Percentiles rank a stretch among this genome's conserved stretches.
Conservation (phyloP, 2,329 filamentous ascomycete genomes). For the Colletotrichum abscissum region DNA sequence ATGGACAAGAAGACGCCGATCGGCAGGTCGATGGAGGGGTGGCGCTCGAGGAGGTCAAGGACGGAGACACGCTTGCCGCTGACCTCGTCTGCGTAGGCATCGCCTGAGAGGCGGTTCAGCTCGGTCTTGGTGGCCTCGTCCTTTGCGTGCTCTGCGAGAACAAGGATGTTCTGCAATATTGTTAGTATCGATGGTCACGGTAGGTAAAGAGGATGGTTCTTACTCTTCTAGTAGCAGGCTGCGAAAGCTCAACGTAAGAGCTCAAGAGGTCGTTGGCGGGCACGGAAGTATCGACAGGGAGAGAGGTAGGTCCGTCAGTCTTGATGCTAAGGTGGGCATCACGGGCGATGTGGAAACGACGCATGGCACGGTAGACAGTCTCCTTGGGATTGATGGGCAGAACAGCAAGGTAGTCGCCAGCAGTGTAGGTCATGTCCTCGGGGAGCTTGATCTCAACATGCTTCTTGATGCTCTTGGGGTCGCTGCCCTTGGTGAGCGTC, state of each 20-base stretch:
- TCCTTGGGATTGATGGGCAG: conserved; percentile 76
- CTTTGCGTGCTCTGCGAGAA: conserved; percentile 37
- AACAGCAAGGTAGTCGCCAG: conserved; percentile 82
- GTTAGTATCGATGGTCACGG: conserved; percentile 33
- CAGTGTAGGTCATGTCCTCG: conserved; percentile 71
- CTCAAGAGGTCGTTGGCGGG: conserved; percentile 73
- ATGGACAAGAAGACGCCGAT: conserved; percentile 72
- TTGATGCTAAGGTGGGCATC: conserved; percentile 74
- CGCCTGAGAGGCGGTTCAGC: conserved; percentile 51
- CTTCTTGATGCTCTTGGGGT: conserved; percentile 64
- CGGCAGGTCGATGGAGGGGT: conserved; percentile 63
- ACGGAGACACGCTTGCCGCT: conserved; percentile 62
- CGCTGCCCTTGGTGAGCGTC: conserved; percentile 57
- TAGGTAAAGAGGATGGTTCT: conserved; percentile 36
- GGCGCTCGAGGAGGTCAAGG: conserved; percentile 71
- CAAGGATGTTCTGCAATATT: conserved; percentile 46
- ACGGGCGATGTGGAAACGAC: conserved; percentile 75
- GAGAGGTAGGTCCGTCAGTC: conserved; percentile 59
- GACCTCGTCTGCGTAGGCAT: conserved; percentile 52
- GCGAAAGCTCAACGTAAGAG: conserved; percentile 78
- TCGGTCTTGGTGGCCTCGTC: conserved; percentile 49
- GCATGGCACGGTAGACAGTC: conserved; percentile 72
- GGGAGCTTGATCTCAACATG: conserved; percentile 78
- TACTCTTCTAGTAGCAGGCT: conserved; percentile 77
- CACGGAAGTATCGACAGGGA: conserved; percentile 67